Evolutionary conservation across 225 moss, liverwort and hornwort genomes (phyloP), one percentile per base, ranked within the genome.

Genomic region (Anthoceros angustus): DNA sequence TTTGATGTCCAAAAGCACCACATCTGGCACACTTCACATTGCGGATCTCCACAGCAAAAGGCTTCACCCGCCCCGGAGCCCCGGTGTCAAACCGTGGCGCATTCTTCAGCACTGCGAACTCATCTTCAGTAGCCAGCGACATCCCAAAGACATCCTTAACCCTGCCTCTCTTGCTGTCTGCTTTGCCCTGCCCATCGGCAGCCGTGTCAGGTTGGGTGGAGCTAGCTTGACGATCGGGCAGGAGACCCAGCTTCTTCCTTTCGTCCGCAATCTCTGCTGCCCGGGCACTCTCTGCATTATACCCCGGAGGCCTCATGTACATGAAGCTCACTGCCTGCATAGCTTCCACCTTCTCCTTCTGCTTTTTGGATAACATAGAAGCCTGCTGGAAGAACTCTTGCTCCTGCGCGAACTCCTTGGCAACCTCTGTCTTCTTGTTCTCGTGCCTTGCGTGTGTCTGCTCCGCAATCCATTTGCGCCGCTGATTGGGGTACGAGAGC

Each of bases 381-480:
- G 98, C 89, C 79, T 98, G 92, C 66, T 92, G 88, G 60, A 92
- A 98, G 62, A 98, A 98, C 8, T 98, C 92, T 84, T 98, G 98
- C 77, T 98, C 92, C 77, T 89, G 89, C 23, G 89, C 65, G 68
- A 89, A 98, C 86, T 98, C 98, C 75, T 80, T 89, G 20, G 87
- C 85, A 67, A 98, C 98, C 69, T 92, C 92, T 42, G 82, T 79
- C 41, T 79, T 69, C 72, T 85, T 85, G 65, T 87, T 82, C 42
- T 80, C 62, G 61, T 83, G 86, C 72, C 84, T 88, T 25, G 92
- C 77, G 68, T 82, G 84, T 71, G 86, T 84, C 75, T 98, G 98
- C 82, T 98, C 98, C 66, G 92, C 98, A 73, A 98, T 98, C 98
- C 98, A 98, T 76, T 98, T 98, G 71, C 98, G 89, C 32, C 98